A percentile compares a stretch with the other conserved stretches of the same genome.
Conservation (phyloP, 768 basidiomycete species). For the Rossbeevera mucosa region DNA sequence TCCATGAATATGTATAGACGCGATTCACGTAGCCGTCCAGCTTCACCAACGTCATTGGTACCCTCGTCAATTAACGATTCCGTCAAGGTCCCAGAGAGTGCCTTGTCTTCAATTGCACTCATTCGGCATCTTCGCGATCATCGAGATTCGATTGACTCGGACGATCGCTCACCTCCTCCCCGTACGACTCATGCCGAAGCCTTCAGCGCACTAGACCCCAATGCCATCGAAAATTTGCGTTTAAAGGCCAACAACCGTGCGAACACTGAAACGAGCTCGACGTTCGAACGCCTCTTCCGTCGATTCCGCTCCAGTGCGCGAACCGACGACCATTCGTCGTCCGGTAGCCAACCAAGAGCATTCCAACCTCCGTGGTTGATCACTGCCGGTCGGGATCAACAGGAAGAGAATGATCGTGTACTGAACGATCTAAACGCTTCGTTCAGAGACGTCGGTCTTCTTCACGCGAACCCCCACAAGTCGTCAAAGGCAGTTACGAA, state of each 20-base stretch:
- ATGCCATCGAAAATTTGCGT: slow-evolving; percentile 44
- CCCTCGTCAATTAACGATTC: slow-evolving; percentile 9
- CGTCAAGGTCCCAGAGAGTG: slow-evolving; percentile 4
- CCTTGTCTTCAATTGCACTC: slow-evolving; percentile 9
- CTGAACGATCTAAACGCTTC: slow-evolving; percentile 68
- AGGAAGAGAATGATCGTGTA: slow-evolving; percentile 64
- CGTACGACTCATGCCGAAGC: slow-evolving; percentile 62
- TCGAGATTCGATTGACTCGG: slow-evolving; percentile 27
- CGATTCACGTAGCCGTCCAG: slow-evolving; percentile 17
- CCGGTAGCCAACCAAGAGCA: slow-evolving; percentile 27
- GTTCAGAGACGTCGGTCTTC: slow-evolving; percentile 74
- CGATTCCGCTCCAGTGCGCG: slow-evolving; percentile 19
- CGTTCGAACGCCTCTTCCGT: slow-evolving; percentile 21
- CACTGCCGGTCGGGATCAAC: slow-evolving; percentile 56
- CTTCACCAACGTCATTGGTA: slow-evolving; percentile 16
- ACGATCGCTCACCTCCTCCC: slow-evolving; percentile 32
- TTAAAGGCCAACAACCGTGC: slow-evolving; percentile 27
- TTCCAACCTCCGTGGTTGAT: slow-evolving; percentile 59
- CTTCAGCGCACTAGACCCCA: slow-evolving; percentile 55
- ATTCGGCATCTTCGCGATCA: slow-evolving; percentile 15
- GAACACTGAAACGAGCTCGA: slow-evolving; percentile 18
- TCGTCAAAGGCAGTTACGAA: slow-evolving; percentile 17
- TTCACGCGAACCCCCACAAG: slow-evolving; percentile 51
- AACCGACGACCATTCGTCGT: slow-evolving; percentile 21
- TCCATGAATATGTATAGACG: slow-evolving; percentile 4